Conservation (phyloP, 371 early-diverging fungal genomes). For the Mucor racemosus region DNA sequence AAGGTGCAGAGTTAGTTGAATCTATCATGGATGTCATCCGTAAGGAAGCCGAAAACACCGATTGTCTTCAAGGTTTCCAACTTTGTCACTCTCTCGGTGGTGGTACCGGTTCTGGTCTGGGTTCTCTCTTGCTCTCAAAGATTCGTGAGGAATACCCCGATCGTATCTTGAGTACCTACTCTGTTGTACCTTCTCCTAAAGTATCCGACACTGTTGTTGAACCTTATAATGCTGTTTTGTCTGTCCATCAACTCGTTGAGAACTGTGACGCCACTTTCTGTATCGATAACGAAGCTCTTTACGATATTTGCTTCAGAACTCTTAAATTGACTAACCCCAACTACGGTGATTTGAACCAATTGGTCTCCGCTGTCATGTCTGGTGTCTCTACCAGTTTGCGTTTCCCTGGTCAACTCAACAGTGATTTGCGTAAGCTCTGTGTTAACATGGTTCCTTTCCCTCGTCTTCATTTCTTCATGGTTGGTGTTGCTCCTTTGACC, state of each 20-base stretch:
- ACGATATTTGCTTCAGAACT: slow-evolving; percentile 87
- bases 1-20: slow-evolving; percentile 91
- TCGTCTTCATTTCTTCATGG: slow-evolving; percentile 89
- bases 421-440: slow-evolving; percentile 97
- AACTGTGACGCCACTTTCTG: slow-evolving; percentile 97
- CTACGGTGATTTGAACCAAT: slow-evolving; percentile 81
- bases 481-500: slow-evolving; percentile 92
- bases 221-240: slow-evolving; percentile 90
- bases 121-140: slow-evolving; percentile 86
- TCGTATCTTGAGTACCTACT: slow-evolving; percentile 92
- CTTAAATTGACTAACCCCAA: slow-evolving; percentile 82
- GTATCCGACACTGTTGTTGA: slow-evolving; percentile 90
- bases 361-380: slow-evolving; percentile 88
- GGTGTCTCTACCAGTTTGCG: slow-evolving; percentile 97
- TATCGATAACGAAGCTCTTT: slow-evolving; percentile 98
- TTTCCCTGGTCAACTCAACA: slow-evolving; percentile 99
- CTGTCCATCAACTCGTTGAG: slow-evolving; percentile 88
- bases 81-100: slow-evolving; percentile 90
- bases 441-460: slow-evolving; percentile 99
- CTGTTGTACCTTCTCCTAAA: slow-evolving; percentile 95
- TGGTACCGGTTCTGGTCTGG: slow-evolving; percentile 91
- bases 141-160: slow-evolving; percentile 95
- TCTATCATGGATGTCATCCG: slow-evolving; percentile 82
- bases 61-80: slow-evolving; percentile 92
- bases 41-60: slow-evolving; percentile 85